Evolutionary conservation across 805 yeast species (phyloP).

Genomic region (Cyberlindnera euphorbiae): DNA sequence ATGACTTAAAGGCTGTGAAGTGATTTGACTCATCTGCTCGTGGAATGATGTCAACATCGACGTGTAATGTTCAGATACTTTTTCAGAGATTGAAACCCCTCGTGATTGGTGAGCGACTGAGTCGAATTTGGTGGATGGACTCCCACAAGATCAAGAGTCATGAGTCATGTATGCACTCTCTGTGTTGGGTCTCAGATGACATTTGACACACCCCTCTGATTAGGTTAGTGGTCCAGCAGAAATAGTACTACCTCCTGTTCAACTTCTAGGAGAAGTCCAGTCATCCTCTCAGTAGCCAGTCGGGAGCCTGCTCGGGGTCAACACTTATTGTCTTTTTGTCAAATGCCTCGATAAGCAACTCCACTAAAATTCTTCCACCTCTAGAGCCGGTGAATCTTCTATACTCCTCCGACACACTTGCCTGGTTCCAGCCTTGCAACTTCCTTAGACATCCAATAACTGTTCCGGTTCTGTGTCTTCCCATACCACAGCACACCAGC

Average conservation of each 20-base stretch:
- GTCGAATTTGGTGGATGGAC: too few relatives aligned
- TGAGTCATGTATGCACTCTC: too few relatives aligned
- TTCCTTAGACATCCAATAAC: constrained; percentile 91
- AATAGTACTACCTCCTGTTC: neutral
- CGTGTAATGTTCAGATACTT: too few relatives aligned
- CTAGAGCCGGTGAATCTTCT: constrained; percentile 88
- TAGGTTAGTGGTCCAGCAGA: neutral
- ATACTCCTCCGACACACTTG: constrained; percentile 88
- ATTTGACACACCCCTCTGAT: neutral
- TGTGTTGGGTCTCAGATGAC: too few relatives aligned
- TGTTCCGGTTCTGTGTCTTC: constrained; percentile 95
- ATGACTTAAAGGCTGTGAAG: too few relatives aligned
- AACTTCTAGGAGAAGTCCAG: neutral
- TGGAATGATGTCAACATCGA: too few relatives aligned
- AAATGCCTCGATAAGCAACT: constrained; percentile 76
- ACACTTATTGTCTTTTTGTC: constrained; percentile 43
- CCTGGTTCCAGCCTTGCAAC: constrained; percentile 96
- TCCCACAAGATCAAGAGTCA: too few relatives aligned
- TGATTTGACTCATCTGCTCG: too few relatives aligned
- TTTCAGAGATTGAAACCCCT: too few relatives aligned
- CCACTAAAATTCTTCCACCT: constrained; percentile 91
- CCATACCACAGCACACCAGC: constrained; percentile 96
- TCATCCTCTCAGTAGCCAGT: constrained; percentile 34
- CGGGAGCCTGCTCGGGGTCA: constrained; percentile 39
- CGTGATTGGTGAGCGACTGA: too few relatives aligned